Evolutionary conservation across 2,329 filamentous ascomycete species (phyloP).

Genomic region (Phaeosphaeria sp.): DNA sequence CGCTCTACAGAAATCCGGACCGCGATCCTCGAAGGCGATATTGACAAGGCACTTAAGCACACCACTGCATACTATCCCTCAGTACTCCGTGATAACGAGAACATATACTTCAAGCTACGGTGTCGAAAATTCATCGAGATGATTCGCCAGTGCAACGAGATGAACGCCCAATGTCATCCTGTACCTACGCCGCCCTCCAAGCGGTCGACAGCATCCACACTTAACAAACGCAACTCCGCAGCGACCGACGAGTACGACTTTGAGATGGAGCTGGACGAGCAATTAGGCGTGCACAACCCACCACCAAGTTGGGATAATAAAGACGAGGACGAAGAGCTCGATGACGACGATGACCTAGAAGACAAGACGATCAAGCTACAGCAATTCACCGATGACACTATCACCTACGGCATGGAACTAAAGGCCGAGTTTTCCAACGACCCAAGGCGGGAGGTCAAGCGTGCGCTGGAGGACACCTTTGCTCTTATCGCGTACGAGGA

Average conservation of each 20-base stretch:
- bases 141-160: constrained; percentile 54
- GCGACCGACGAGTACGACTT: constrained; percentile 59
- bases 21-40: constrained; percentile 88
- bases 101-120: constrained; percentile 85
- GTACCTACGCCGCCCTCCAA: constrained; percentile 37
- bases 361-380: constrained; percentile 40
- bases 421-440: constrained; percentile 79
- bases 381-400: constrained; percentile 70
- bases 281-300: constrained; percentile 48
- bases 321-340: constrained; percentile 47
- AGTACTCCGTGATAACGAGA: constrained; percentile 79
- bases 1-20: constrained; percentile 74
- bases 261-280: constrained; percentile 65
- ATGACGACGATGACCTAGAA: constrained; percentile 44
- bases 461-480: constrained; percentile 83
- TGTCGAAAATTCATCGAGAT: constrained; percentile 97
- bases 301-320: constrained; percentile 32
- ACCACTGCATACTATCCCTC: constrained; percentile 80
- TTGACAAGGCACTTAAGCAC: constrained; percentile 86
- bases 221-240: constrained; percentile 47
- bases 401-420: constrained; percentile 81
- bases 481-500: constrained; percentile 87
- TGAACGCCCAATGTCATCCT: constrained; percentile 44
- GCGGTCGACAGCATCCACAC: constrained; percentile 33
- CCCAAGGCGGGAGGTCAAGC: constrained; percentile 71